These are phyloP conservation scores for Metarhizium brunneum DNA, from an alignment of 2,329 filamentous ascomycete genomes.

Conservation along the genomic window DNA sequence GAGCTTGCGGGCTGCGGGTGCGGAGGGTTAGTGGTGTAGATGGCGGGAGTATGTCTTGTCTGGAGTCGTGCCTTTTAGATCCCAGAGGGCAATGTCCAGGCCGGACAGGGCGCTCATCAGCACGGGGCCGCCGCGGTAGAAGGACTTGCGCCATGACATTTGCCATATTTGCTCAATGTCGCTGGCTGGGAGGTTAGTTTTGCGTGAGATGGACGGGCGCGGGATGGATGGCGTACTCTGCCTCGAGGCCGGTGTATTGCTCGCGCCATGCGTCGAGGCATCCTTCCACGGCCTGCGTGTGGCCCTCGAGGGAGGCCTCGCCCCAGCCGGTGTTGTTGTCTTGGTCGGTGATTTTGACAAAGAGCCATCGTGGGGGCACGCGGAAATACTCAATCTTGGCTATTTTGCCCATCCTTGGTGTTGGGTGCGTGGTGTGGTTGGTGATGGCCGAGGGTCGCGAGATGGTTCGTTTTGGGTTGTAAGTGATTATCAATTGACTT, in stretches of 20 bases:
- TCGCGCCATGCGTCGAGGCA: slow-evolving; percentile 54
- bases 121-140: slow-evolving; percentile 70
- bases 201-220: too few relatives aligned
- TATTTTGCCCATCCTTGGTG: slow-evolving; percentile 14
- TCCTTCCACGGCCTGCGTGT: slow-evolving; percentile 66
- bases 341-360: slow-evolving; percentile 66
- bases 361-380: slow-evolving; percentile 66
- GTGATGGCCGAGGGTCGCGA: too few relatives aligned
- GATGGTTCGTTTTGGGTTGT: too few relatives aligned
- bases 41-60: too few relatives aligned
- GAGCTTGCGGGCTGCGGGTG: too few relatives aligned
- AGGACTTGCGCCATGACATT: slow-evolving; percentile 58
- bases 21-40: too few relatives aligned
- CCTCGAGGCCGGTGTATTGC: slow-evolving; percentile 56
- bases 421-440: neutral
- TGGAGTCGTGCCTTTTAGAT: slow-evolving; percentile 21
- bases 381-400: slow-evolving; percentile 59
- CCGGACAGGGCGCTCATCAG: slow-evolving; percentile 73
- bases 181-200: slow-evolving; percentile 26
- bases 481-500: too few relatives aligned
- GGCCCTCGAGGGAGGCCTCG: slow-evolving; percentile 56
- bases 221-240: slow-evolving; percentile 42
- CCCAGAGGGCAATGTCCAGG: slow-evolving; percentile 73
- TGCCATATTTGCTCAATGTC: slow-evolving; percentile 80
- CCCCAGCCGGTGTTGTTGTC: slow-evolving; percentile 40